These are phyloP conservation scores for Poteriospumella lacustris DNA, from an alignment of 108 stramenopile species.

Conservation along the genomic window DNA sequence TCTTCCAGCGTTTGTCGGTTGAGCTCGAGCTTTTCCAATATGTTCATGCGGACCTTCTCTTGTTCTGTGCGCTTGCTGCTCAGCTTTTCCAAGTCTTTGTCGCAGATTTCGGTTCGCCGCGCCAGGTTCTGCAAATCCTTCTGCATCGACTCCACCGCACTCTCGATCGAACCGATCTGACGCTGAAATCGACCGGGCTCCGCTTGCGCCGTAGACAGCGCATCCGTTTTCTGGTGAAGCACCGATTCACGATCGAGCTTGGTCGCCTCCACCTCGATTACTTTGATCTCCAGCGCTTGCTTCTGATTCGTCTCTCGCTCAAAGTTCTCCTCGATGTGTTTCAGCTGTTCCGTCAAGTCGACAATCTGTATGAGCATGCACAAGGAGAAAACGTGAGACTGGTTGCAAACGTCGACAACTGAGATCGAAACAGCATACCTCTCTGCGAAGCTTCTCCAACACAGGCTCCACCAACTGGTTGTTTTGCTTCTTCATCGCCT, in stretches of 20 bases:
- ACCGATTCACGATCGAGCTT: neutral
- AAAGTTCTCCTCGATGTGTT: neutral
- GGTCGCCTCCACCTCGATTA: neutral
- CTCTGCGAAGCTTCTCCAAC: slow-evolving; percentile 18
- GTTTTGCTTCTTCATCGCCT: slow-evolving; percentile 48
- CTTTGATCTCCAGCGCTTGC: neutral
- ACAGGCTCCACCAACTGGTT: slow-evolving; percentile 45
- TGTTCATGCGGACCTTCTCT: neutral
- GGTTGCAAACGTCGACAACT: neutral
- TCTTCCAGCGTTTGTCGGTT: slow-evolving; percentile 19
- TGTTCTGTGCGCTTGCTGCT: neutral
- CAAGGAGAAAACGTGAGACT: neutral
- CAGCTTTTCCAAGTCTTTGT: slow-evolving; percentile 30
- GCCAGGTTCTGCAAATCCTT: neutral
- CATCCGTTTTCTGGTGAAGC: neutral
- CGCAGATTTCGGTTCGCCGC: slow-evolving; percentile 20
- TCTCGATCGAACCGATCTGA: neutral
- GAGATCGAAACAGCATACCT: neutral
- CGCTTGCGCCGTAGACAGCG: neutral
- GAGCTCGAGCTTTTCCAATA: slow-evolving; percentile 15
- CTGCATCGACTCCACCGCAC: neutral
- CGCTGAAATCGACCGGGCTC: slow-evolving; percentile 17
- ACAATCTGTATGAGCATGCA: neutral
- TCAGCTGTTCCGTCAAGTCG: slow-evolving; percentile 6
- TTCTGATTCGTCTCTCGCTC: slow-evolving; percentile 13